These are phyloP conservation scores for Aspergillus conjunctus DNA, from an alignment of 495 filamentous ascomycete species.

Conservation along the genomic window DNA sequence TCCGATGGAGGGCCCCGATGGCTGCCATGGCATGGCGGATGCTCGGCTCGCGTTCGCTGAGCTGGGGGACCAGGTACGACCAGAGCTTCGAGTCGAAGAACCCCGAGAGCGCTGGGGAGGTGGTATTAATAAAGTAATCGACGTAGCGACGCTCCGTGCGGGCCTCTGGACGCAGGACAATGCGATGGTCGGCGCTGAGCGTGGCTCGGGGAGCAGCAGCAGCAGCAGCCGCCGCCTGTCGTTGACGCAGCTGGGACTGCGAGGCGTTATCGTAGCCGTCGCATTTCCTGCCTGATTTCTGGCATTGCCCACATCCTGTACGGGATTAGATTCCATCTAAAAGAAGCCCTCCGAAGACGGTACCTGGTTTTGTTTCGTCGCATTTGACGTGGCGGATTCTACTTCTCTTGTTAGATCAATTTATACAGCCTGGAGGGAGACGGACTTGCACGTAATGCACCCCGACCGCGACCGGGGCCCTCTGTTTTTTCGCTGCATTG, in stretches of 20 bases:
- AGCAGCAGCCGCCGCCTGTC: neutral
- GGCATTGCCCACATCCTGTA: slow-evolving; percentile 49
- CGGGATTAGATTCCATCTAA: no score
- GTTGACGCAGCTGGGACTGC: slow-evolving; percentile 16
- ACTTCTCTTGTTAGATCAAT: neutral
- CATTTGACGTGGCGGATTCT: slow-evolving; percentile 66
- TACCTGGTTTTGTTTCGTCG: slow-evolving; percentile 56
- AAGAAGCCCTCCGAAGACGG: no score
- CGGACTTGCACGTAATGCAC: slow-evolving; percentile 29
- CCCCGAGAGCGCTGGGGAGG: slow-evolving; percentile 14
- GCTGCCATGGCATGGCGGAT: slow-evolving; percentile 23
- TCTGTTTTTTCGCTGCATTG: neutral
- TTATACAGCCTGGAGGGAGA: neutral
- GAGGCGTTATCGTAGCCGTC: slow-evolving; percentile 24
- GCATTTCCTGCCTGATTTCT: slow-evolving; percentile 20
- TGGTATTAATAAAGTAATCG: slow-evolving; percentile 16
- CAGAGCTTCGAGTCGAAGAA: slow-evolving; percentile 24
- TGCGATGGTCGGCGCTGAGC: slow-evolving; percentile 14
- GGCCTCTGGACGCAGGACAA: slow-evolving; percentile 20
- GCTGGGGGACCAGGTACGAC: slow-evolving; percentile 21
- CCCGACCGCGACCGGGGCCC: slow-evolving; percentile 18
- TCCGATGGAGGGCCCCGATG: slow-evolving; percentile 18
- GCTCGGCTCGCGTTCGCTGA: slow-evolving; percentile 19
- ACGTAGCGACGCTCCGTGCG: slow-evolving; percentile 21
- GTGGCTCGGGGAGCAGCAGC: neutral